Conservation (phyloP, 2,329 filamentous ascomycete genomes). For the Nigrospora sphaerica region DNA sequence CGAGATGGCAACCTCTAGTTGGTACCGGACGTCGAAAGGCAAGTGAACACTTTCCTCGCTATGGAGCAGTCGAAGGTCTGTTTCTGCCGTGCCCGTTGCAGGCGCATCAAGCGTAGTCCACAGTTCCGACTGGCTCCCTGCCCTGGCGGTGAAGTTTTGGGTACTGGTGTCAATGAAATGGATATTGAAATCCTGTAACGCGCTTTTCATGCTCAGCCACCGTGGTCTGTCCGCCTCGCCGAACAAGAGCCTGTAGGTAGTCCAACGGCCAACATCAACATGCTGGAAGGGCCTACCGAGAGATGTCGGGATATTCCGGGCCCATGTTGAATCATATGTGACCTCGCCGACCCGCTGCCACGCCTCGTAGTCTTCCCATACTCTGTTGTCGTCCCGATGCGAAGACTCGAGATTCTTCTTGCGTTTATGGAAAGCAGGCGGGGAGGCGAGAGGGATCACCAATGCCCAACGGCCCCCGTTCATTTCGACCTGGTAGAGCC, state of each 20-base stretch:
- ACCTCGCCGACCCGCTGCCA: conserved; percentile 46
- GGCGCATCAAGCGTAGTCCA: conserved; percentile 33
- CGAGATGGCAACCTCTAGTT: conserved; percentile 90
- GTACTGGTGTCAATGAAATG: conserved; percentile 30
- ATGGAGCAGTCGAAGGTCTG: conserved; percentile 22
- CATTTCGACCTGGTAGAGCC: conserved; percentile 29
- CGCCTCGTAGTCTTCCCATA: conserved; percentile 33
- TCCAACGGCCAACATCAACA: conserved; percentile 52
- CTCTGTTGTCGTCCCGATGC: conserved; percentile 19
- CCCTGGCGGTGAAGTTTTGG: conserved; percentile 31
- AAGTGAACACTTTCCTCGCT: conserved; percentile 36
- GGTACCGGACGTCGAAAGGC: conserved; percentile 72
- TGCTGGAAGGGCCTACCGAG: conserved; percentile 29
- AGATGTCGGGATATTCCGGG: conserved; percentile 27
- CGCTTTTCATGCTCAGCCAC: conserved; percentile 38
- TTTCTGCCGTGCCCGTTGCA: conserved; percentile 5
- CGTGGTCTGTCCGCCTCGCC: conserved; percentile 15
- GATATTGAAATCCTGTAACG: conserved; percentile 69
- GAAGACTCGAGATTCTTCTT: conserved; percentile 21
- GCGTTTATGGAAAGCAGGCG: conserved; percentile 40
- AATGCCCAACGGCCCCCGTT: conserved; percentile 27
- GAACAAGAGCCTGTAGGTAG: conserved; percentile 42
- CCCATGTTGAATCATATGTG: conserved; percentile 22
- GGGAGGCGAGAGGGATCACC: conserved; percentile 39
- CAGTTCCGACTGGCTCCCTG: conserved; percentile 24